Evolutionary conservation across 2,329 filamentous ascomycete species (phyloP), one percentile per base, ranked within the genome.

Genomic region (Neospermospora avenae): DNA sequence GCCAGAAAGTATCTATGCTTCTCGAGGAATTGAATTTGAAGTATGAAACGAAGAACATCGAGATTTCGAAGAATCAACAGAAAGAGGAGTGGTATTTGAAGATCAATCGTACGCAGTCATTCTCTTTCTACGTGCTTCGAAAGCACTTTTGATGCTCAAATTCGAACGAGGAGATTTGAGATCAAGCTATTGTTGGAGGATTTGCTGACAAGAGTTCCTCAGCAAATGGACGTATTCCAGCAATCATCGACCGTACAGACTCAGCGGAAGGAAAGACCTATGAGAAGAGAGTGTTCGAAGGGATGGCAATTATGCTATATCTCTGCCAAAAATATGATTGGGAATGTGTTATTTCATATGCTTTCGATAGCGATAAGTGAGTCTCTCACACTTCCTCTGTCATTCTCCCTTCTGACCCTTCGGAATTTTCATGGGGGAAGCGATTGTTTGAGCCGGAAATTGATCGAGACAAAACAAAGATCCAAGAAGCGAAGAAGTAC

Each of bases 31-130:
- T 96, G 5, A 87, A 86, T 67, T 77, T 93, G 44, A 83, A 86
- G 18, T 95, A 95, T 77, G 85, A 91, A 76, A 83, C 85, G 55
- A 81, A 86, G 55, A 78, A 81, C 42, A 85, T 95, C 67, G 81
- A 88, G n/a, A 81, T 95, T 62, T 77, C 73, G 65, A 88, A 88
- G 63, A 89, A 91, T 72, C 80, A 78, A 22, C 90, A 93, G 69
- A 93, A 93, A 69, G 82, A 93, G 73, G 84, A 84, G 14, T 95
- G 90, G 90, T 96, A 92, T 76, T 83, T 93, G 39, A 85, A 86
- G 58, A 93, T 96, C 76, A 96, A 96, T 76, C 91, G 59, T 65
- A 39, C 3, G 61, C 51, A 4, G 39, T 18, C 20, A 11, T 51
- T 22, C 5, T 18, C 11, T 20, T 18, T n/a, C n/a, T 2, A 8